These are phyloP conservation scores for Aspergillus hortae DNA, from an alignment of 2,329 filamentous ascomycete species.

Conservation along the genomic window DNA sequence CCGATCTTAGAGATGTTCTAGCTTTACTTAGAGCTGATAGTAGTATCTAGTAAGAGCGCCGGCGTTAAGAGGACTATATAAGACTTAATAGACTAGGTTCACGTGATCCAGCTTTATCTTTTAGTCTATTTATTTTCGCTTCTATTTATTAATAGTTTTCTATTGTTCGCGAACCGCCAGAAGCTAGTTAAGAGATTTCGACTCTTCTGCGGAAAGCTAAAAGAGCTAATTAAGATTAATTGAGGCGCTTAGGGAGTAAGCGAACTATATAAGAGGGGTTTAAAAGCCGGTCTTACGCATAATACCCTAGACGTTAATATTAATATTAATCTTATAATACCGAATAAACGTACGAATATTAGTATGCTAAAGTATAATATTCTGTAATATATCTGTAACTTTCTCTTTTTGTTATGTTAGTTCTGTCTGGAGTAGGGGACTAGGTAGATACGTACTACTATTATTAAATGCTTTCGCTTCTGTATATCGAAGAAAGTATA, in stretches of 20 bases:
- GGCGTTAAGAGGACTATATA: too few species aligned
- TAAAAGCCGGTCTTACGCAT: constrained; percentile 10
- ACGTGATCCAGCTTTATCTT: too few species aligned
- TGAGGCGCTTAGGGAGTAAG: constrained; percentile 1
- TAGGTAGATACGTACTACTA: constrained; percentile 33
- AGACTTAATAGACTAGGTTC: too few species aligned
- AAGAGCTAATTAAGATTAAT: too few species aligned
- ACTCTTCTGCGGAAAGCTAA: too few species aligned
- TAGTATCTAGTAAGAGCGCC: too few species aligned
- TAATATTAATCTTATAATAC: constrained; percentile 13
- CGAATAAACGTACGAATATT: constrained; percentile 12
- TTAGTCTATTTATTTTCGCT: too few species aligned
- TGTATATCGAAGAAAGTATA: constrained; percentile 34
- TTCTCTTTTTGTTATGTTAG: constrained; percentile 14
- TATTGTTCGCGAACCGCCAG: too few species aligned
- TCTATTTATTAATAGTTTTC: too few species aligned
- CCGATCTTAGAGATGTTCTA: too few species aligned
- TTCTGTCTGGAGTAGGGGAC: constrained; percentile 3
- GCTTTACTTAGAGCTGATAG: too few species aligned
- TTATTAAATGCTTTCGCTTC: constrained; percentile 37
- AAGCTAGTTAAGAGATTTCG: too few species aligned
- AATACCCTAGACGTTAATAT: constrained; percentile 14
- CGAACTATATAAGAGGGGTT: constrained; percentile 8
- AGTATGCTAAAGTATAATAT: constrained; percentile 20
- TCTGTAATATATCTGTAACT: constrained; percentile 20